Evolutionary conservation across 495 filamentous ascomycete species (phyloP), one percentile per base, ranked within the genome.

Genomic region (Pyronema omphalodes): DNA sequence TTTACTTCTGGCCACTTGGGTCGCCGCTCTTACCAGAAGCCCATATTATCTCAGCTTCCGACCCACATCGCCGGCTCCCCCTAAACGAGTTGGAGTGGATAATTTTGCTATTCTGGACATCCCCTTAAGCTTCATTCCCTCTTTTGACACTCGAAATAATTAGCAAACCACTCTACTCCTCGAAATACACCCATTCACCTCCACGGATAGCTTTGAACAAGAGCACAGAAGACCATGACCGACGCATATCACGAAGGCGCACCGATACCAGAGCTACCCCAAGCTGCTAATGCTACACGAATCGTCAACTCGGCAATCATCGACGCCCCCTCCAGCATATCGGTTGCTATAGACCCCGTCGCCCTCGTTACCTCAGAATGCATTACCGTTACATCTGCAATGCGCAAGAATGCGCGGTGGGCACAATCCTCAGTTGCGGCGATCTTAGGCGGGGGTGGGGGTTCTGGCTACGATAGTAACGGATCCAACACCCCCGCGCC

Each of bases 341-440:
- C 86, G 9, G 87, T 96, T 44, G 88, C 91, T 39, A 83, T 96
- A 46, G 86, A 96, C 57, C 88, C 91, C 3, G 86, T 95, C 52
- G 88, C 93, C 43, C 70, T 99, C 56, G 88, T 99, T 61, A 93
- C 89, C 29, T 94, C 93, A 70, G 91, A 99, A 82, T 99, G 93
- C 67, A 96, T 99, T 67, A 83, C 87, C 37, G 88, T 99, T 68
- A 95, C 91, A 23, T 93, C 88, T 60, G 88, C 88, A 29, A 94
- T 99, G 82, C 86, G 93, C 61, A 99, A 99, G 71, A 83, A 94
- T 77, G 82, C 86, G 57, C 81, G 93, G 56, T 96, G 88, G 80
- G 86, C 87, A 44, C 89, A 96, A 68, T 94, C 88, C 43, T 94
- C 88, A 17, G 93, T 99, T 51, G 84, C 93, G 52, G 87, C 88